Base-by-base conservation (phyloP, 2,329 filamentous ascomycete species). In the Alternaria sp. region DNA sequence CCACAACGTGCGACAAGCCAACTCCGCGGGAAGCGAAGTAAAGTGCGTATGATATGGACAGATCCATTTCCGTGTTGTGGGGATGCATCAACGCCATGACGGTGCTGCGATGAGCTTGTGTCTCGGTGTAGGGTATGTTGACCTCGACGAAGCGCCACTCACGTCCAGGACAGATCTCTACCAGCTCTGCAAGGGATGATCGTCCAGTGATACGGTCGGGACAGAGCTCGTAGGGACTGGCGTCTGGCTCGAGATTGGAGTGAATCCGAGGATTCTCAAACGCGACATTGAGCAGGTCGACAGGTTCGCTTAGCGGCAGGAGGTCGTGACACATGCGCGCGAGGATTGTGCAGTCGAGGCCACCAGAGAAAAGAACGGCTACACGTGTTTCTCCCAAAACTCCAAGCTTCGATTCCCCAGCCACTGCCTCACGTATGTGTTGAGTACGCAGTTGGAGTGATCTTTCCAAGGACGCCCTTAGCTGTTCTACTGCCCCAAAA, bases 11-110 rank as follows among this genome's bases (percentile, higher is more conserved):
- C 4, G 84, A 82, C 17, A 78, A 68, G 0, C 90, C 93, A 54
- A 82, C 78, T 1, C 93, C 95, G 43, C 93, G 87, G 0, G 95
- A 90, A 6, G 96, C 93, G 82, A 99, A 99, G 79, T 97, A 98
- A n/a, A 99, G 84, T 0, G 96, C 96, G 71, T 88, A 91, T 0
- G 92, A 91, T 71, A 99, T 99, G 4, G 96, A 99, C 1, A 99
- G 85, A 73, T 99, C 96, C 96, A 99, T 99, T 80, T 99, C 96
- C 0, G 96, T 99, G 69, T 97, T 95, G 80, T 99, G 96, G 0
- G 96, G 96, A 70, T 91, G 86, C 78, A 99, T 97, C 17, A 99
- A 84, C 3, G 88, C 85, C 40, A 94, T 86, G 19, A 99, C 87
- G 25, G 85, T 85, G 4, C 85, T 74, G 65, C 92, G 88, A 72